phyloP scores from a whole-genome alignment of 2,329 filamentous ascomycete species.

The Exophiala lecanii-corni region DNA sequence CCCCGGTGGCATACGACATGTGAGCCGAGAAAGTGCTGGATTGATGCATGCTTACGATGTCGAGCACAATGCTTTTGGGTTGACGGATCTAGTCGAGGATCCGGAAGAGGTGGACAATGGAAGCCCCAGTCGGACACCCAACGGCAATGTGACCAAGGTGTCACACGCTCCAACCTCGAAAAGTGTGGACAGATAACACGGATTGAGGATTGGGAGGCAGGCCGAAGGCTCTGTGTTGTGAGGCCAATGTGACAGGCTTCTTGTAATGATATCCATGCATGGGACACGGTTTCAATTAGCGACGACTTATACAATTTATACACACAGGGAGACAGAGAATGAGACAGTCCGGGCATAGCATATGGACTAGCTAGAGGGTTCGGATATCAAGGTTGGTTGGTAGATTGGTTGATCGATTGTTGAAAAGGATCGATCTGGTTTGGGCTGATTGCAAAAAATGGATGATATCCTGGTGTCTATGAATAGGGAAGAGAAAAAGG shows the following conservation, averaged over 20 bases:
- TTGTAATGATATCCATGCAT: conserved; percentile 28
- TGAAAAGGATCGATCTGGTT: no score
- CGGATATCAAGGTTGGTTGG: no score
- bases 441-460: no score
- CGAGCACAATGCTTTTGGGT: conserved; percentile 70
- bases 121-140: conserved; percentile 14
- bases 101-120: conserved; percentile 18
- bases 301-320: conserved; percentile 19
- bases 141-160: conserved; percentile 17
- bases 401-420: no score
- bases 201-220: neutral
- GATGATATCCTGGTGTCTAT: no score
- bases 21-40: conserved; percentile 58
- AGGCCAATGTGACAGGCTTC: conserved; percentile 3
- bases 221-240: neutral
- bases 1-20: conserved; percentile 49
- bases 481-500: no score
- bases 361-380: no score
- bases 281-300: conserved; percentile 19
- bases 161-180: conserved; percentile 22
- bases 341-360: no score
- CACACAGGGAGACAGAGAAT: no score
- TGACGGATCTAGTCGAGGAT: conserved; percentile 75
- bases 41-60: conserved; percentile 87
- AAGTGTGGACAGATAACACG: conserved; percentile 19